Base-by-base conservation (phyloP, 2,329 filamentous ascomycete species). In the Aspergillus pseudoterreus region DNA sequence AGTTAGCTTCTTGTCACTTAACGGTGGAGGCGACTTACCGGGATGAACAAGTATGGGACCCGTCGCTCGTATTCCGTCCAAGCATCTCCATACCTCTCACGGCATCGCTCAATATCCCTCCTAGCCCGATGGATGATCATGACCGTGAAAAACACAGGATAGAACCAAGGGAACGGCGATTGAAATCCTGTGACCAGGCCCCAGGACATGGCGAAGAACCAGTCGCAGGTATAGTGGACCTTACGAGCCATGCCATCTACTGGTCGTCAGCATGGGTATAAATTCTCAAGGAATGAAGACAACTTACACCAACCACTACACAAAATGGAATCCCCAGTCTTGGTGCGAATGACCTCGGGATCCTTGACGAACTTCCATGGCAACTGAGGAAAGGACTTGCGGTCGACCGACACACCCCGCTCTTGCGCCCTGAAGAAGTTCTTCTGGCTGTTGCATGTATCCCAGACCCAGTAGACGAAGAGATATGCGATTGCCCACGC, bases 371-470 rank as follows among this genome's bases (percentile, higher is more conserved):
- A 84, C 68, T 88, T 87, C 86, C 90, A 96, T 6, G 90, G 90
- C 4, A 96, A 81, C 69, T 92, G 88, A 2, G 92, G 91, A 74
- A 95, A 95, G 1, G 90, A 85, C 60, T 84, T 88, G 62, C 91
- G 86, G 67, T 84, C 77, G 45, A 85, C 71, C 32, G 62, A 58
- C 17, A 83, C 83, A 52, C 90, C 90, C 51, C 85, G 83, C 74
- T 95, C 88, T 73, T 83, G 79, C 55, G 86, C 82, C 47, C 90
- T 84, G 82, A 95, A 96, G 58, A 87, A 83, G 74, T 95, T 95
- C 82, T 96, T 96, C 72, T 96, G 91, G 63, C 84, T 88, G 75
- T 95, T 95, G 71, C 83, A 85, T 32, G 89, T 94, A 67, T 95
- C 91, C 90, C 91, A 96, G 49, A 95, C 78, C 82, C 88, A 92